Conservation (phyloP, 2,329 filamentous ascomycete genomes). For the Pseudogymnoascus sp. region DNA sequence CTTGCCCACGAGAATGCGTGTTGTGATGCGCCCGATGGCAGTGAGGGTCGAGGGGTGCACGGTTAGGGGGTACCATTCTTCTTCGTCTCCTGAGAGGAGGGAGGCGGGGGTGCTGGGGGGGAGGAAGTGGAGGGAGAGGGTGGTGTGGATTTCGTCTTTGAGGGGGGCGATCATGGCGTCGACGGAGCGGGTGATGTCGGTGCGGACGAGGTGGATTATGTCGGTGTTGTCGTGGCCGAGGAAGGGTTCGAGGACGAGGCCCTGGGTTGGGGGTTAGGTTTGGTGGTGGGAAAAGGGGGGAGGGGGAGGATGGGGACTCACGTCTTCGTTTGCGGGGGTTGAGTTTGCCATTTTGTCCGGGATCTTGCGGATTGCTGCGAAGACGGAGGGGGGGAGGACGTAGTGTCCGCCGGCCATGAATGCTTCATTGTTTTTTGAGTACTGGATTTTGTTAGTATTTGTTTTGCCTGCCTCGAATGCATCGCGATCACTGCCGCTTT, state of each 20-base stretch:
- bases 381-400: background rate
- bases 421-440: background rate
- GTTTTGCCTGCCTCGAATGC: background rate
- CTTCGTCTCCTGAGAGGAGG: background rate
- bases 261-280: background rate
- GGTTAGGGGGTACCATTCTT: background rate
- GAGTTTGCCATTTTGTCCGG: background rate
- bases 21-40: background rate
- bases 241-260: background rate
- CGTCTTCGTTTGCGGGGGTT: background rate
- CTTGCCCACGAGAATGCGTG: background rate
- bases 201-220: background rate
- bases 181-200: background rate
- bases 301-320: background rate
- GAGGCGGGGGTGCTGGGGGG: background rate
- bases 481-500: background rate
- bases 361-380: background rate
- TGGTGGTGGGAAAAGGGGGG: background rate
- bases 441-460: background rate
- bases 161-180: background rate
- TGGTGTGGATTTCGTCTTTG: background rate
- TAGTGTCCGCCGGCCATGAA: background rate
- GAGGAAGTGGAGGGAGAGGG: background rate
- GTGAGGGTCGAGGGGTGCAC: slow-evolving; percentile 1
- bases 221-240: slow-evolving; percentile 8